These are phyloP conservation scores for Ajuga reptans DNA, from an alignment of 305 asterid species.

Conservation along the genomic window DNA sequence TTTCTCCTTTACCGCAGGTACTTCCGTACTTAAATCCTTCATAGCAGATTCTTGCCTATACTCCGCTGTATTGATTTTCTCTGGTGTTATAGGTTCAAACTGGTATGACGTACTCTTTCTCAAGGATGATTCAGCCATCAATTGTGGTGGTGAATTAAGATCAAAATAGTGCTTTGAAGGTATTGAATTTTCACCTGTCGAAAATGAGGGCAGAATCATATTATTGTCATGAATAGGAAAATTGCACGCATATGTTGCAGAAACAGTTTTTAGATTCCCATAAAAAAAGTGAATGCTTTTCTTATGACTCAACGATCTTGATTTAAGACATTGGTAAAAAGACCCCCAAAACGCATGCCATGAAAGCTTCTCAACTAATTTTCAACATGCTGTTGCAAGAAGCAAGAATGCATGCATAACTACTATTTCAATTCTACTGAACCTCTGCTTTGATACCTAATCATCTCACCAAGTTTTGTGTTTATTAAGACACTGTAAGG, in stretches of 20 bases:
- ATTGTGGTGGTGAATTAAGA: slow-evolving; percentile 44
- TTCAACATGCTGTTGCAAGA: not conserved
- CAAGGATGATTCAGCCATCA: slow-evolving; percentile 31
- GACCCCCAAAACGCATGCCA: not conserved
- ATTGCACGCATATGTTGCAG: not conserved
- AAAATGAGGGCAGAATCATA: slow-evolving; percentile 9
- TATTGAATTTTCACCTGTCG: slow-evolving; percentile 45
- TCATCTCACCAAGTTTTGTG: not conserved
- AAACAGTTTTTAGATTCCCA: not conserved
- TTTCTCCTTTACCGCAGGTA: slow-evolving; percentile 24
- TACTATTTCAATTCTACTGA: not conserved
- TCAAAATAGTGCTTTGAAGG: slow-evolving; percentile 35
- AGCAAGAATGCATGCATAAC: not conserved
- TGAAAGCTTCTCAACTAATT: not conserved
- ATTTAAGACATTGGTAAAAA: not conserved
- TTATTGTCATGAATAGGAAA: slow-evolving; percentile 19
- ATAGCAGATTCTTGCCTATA: slow-evolving; percentile 21
- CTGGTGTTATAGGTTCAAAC: slow-evolving; percentile 66
- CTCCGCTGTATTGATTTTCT: slow-evolving; percentile 32
- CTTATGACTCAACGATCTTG: not conserved
- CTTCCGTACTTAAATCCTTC: slow-evolving; percentile 22
- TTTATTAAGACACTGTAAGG: not conserved
- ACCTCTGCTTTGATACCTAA: not conserved
- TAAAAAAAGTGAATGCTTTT: not conserved
- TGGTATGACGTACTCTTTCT: slow-evolving; percentile 31